A percentile compares a stretch with the other conserved stretches of the same genome.
phyloP scores from a whole-genome alignment of 2,329 filamentous ascomycete genomes.

The Davidsoniella eucalypti region DNA sequence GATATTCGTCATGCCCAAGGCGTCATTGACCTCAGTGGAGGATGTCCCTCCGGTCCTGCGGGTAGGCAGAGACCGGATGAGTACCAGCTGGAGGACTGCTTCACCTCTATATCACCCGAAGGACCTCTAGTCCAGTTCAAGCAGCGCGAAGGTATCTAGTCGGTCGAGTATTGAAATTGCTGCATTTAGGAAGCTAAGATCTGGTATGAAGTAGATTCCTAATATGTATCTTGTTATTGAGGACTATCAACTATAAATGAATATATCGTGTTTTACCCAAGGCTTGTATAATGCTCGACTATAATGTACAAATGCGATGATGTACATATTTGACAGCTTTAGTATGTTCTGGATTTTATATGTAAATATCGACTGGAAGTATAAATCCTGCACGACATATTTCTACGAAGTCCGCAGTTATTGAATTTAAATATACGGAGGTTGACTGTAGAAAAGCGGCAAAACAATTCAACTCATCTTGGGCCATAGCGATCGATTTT shows the following conservation, averaged over 20 bases:
- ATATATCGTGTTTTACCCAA: background rate
- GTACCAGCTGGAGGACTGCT: constrained; percentile 56
- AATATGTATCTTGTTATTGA: background rate
- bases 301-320: no score
- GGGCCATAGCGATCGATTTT: no score
- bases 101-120: constrained; percentile 52
- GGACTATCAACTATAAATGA: background rate
- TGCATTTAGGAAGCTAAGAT: background rate
- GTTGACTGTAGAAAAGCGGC: no score
- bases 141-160: constrained; percentile 16
- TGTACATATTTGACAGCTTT: no score
- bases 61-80: constrained; percentile 40
- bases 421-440: no score
- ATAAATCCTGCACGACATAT: no score
- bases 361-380: no score
- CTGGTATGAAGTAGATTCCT: background rate
- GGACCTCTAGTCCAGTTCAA: constrained; percentile 52
- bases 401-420: no score
- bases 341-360: no score
- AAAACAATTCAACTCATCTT: no score
- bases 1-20: constrained; percentile 38
- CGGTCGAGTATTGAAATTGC: background rate
- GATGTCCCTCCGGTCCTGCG: constrained; percentile 31
- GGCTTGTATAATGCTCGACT: background rate
- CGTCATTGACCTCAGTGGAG: constrained; percentile 28